phyloP scores from a whole-genome alignment of 2,329 filamentous ascomycete species.

The Magnaporthiopsis rhizophila region DNA sequence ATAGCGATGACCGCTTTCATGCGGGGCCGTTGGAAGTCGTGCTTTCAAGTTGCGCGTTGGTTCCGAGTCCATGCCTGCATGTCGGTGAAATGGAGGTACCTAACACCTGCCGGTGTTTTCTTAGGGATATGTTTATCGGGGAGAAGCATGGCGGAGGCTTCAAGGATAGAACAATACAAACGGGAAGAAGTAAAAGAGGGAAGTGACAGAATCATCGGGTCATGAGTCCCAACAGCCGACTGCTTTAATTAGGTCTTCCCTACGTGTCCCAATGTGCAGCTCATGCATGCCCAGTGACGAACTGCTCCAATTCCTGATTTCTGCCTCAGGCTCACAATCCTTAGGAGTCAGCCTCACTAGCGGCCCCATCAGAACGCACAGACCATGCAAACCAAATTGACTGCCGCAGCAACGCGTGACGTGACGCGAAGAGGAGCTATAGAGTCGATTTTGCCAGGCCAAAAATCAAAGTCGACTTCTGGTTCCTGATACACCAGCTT shows the following conservation, averaged over 20 bases:
- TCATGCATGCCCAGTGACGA: no score
- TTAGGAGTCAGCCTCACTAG: no score
- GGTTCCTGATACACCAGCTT: neutral
- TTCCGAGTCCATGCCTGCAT: neutral
- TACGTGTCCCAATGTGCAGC: no score
- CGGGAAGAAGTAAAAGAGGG: no score
- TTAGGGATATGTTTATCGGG: neutral
- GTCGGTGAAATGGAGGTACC: neutral
- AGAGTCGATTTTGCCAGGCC: conserved; percentile 6
- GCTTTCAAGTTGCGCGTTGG: neutral
- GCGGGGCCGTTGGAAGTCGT: neutral
- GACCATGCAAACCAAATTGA: neutral
- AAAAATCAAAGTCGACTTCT: neutral
- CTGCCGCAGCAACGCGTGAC: conserved; percentile 13
- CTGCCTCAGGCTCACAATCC: neutral
- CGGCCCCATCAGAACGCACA: neutral
- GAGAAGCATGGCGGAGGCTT: no score
- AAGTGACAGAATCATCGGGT: no score
- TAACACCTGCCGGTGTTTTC: neutral
- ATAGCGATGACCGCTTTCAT: no score
- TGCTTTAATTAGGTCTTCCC: no score
- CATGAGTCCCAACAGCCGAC: no score
- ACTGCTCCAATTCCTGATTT: no score
- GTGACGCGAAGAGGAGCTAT: conserved; percentile 14
- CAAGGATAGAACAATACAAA: no score